These are phyloP conservation scores for Odontarrhena argentea DNA, from an alignment of 345 rosid genomes.

Conservation along the genomic window DNA sequence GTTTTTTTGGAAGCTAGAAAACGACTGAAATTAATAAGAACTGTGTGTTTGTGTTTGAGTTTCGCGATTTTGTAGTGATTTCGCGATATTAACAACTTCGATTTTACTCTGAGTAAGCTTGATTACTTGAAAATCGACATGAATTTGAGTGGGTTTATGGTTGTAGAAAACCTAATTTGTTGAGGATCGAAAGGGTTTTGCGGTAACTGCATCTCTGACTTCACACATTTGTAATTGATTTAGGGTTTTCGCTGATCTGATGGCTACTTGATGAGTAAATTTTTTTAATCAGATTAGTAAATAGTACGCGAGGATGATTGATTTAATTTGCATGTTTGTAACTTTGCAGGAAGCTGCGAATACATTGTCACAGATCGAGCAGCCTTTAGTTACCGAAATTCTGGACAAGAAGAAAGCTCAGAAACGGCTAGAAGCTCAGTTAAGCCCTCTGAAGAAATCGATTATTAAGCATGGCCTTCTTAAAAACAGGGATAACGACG, in stretches of 20 bases:
- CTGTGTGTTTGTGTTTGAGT: not conserved
- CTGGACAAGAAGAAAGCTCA: conserved; percentile 43
- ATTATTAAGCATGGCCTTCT: conserved; percentile 63
- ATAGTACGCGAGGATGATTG: not conserved
- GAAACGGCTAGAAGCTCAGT: conserved; percentile 47
- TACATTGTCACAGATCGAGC: conserved; percentile 66
- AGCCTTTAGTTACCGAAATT: conserved; percentile 49
- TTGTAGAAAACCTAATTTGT: not conserved
- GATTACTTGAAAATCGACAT: not conserved
- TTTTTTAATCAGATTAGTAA: not conserved
- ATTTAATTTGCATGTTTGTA: conserved; percentile 1
- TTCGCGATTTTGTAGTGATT: not conserved
- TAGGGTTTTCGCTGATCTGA: conserved; percentile 12
- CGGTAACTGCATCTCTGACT: not conserved
- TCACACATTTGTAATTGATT: conserved; percentile 1
- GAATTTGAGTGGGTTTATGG: conserved; percentile 6
- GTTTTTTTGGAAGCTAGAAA: not conserved
- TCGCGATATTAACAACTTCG: conserved; percentile 9
- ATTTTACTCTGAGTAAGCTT: not conserved
- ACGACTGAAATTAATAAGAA: not conserved
- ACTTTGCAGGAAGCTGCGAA: conserved; percentile 66
- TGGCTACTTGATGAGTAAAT: not conserved
- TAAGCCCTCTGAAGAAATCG: conserved; percentile 57
- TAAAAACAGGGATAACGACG: conserved; percentile 66
- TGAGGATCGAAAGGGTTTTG: no score